Percentiles rank a stretch among this genome's conserved stretches.
phyloP scores from a whole-genome alignment of 108 stramenopile genomes.

The Stephanodiscus triporus region DNA sequence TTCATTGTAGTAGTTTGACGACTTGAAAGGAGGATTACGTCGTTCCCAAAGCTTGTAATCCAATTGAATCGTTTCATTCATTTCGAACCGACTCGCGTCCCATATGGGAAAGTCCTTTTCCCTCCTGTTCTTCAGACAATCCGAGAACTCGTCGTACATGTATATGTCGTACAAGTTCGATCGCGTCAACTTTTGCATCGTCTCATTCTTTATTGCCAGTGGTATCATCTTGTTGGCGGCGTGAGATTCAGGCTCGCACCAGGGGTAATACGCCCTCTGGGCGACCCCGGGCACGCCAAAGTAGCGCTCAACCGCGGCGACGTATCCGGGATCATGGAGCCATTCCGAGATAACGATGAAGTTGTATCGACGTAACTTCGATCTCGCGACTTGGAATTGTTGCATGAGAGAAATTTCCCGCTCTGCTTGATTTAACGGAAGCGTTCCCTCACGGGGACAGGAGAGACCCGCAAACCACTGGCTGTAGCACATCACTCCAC shows the following conservation, averaged over 20 bases:
- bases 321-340: slow-evolving; percentile 37
- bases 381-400: slow-evolving; percentile 27
- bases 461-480: slow-evolving; percentile 10
- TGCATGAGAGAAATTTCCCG: background rate
- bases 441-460: background rate
- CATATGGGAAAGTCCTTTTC: slow-evolving; percentile 28
- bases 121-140: slow-evolving; percentile 20
- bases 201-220: background rate
- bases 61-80: slow-evolving; percentile 4
- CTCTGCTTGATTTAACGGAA: background rate
- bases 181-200: background rate
- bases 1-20: too few species aligned
- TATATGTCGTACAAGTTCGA: background rate
- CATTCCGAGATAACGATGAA: slow-evolving; percentile 42
- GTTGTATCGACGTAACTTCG: slow-evolving; percentile 36
- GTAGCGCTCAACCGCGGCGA: slow-evolving; percentile 28
- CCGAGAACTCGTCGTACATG: background rate
- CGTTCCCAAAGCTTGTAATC: slow-evolving; percentile 8
- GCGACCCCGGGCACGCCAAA: slow-evolving; percentile 38
- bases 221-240: slow-evolving; percentile 1
- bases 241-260: slow-evolving; percentile 11
- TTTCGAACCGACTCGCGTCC: slow-evolving; percentile 23
- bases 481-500: slow-evolving; percentile 19
- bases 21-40: background rate
- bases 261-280: background rate